Base-by-base conservation (phyloP, 306 rosid species). In the Begonia masoniana region DNA sequence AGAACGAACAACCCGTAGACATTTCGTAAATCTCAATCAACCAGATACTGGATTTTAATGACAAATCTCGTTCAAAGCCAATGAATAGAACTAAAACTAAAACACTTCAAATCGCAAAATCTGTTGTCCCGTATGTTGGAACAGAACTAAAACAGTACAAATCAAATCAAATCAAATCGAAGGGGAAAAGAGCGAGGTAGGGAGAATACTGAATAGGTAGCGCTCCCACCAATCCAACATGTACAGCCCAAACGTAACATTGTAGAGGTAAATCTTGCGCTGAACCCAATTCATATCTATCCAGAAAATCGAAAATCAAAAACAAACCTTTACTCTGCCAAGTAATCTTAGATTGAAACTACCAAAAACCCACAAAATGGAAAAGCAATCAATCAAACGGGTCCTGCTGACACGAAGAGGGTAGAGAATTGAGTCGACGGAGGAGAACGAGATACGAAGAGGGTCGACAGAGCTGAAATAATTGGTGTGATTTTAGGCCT, bases 161-260 rank as follows among this genome's bases (percentile, higher is more conserved):
- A 63, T 54, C 51, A 26, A 14, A 10, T 10, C 7, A 35, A 24
- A 57, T 26, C n/a, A n/a, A n/a, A n/a, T n/a, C n/a, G 13, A 46
- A 58, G 50, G 14, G 12, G 12, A 55, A 9, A 12, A 17, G 17
- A 31, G 39, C 10, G 13, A 6, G 54, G 0, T 48, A 69, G 21
- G 64, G 57, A 83, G 92, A 88, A 83, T 85, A 85, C 97, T 85
- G 68, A 91, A 91, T 42, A 83, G 71, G 58, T 62, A 78, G 52
- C 92, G 94, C 78, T 91, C 97, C 97, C 96, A 91, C 92, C 94
- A 78, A 59, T 91, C 97, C 75, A 85, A 55, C 97, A 83, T 91
- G 67, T 67, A 91, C 54, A 91, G 86, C 50, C 99, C 99, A 64
- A 86, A 91, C n/a, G 94, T 91, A 51, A 86, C 99, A 64, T 86